A percentile compares a stretch with the other conserved stretches of the same genome.
These are phyloP conservation scores for Saxophila tyrrhenica DNA, from an alignment of 495 filamentous ascomycete species.

Conservation along the genomic window DNA sequence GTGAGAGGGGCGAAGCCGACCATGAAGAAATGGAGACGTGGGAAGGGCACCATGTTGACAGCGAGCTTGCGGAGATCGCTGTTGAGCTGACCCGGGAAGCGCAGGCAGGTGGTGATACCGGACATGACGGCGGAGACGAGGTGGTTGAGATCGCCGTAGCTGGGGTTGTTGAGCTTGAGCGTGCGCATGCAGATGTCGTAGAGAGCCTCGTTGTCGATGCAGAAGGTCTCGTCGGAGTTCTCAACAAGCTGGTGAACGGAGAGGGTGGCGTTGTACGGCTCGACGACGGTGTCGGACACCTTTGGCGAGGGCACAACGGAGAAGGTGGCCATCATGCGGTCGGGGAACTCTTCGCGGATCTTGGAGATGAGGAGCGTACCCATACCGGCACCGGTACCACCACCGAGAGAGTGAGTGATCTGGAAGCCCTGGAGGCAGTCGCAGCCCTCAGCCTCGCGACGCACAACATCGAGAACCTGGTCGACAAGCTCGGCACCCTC, in stretches of 20 bases:
- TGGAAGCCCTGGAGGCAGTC: constrained; percentile 99
- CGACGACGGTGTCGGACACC: constrained; percentile 98
- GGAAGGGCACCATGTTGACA: constrained; percentile 99
- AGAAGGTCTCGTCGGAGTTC: constrained; percentile 99
- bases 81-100: constrained; percentile 99
- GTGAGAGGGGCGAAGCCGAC: constrained; percentile 98
- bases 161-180: constrained; percentile 94
- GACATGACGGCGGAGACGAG: constrained; percentile 99
- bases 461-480: constrained; percentile 95
- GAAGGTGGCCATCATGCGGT: constrained; percentile 99
- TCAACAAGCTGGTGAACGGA: constrained; percentile 99
- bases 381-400: constrained; percentile 99
- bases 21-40: constrained; percentile 99
- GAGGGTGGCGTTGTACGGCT: constrained; percentile 99
- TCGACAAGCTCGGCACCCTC: constrained; percentile 99
- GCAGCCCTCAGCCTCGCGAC: constrained; percentile 96
- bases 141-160: constrained; percentile 98
- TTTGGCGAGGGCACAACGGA: constrained; percentile 99
- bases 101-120: constrained; percentile 94
- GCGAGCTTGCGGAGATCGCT: constrained; percentile 98
- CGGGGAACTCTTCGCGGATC: constrained; percentile 99
- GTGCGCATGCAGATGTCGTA: constrained; percentile 99
- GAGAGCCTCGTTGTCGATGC: constrained; percentile 99
- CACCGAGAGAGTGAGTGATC: constrained; percentile 99
- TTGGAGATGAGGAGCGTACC: constrained; percentile 99